phyloP scores from a whole-genome alignment of 2,329 filamentous ascomycete species.

The Seiridium unicorne region DNA sequence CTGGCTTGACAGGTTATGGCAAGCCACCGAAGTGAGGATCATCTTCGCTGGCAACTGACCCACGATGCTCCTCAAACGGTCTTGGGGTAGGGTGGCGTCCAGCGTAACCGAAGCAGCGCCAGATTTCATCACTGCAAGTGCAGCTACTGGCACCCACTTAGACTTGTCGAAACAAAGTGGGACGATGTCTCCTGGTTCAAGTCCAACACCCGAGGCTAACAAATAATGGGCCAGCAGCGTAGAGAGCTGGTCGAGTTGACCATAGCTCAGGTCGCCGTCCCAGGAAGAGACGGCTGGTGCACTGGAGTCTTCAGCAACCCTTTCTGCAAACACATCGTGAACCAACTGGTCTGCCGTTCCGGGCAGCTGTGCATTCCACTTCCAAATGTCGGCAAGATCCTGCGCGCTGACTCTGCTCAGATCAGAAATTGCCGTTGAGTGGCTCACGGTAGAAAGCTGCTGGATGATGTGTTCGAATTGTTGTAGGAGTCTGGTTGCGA shows the following conservation, averaged over 20 bases:
- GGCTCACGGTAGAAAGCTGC: neutral
- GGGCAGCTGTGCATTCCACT: neutral
- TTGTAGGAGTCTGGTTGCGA: neutral
- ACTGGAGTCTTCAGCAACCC: neutral
- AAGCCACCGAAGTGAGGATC: neutral
- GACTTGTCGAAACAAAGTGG: slow-evolving; percentile 6
- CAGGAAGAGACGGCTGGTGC: neutral
- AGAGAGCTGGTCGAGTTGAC: neutral
- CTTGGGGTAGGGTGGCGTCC: neutral
- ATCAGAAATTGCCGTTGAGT: neutral
- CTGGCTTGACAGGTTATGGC: neutral
- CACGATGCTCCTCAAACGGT: neutral
- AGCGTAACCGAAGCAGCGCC: neutral
- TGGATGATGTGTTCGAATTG: neutral
- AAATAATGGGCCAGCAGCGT: neutral
- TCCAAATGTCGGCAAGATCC: neutral
- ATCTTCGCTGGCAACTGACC: neutral
- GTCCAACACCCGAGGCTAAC: neutral
- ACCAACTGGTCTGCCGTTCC: neutral
- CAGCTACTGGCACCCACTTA: neutral
- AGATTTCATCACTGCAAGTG: slow-evolving; percentile 1
- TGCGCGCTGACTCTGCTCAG: neutral
- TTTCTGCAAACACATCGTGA: neutral
- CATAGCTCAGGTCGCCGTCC: neutral
- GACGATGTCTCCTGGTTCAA: neutral